Evolutionary conservation across 306 rosid species (phyloP).

Genomic region (Quercus ilex): DNA sequence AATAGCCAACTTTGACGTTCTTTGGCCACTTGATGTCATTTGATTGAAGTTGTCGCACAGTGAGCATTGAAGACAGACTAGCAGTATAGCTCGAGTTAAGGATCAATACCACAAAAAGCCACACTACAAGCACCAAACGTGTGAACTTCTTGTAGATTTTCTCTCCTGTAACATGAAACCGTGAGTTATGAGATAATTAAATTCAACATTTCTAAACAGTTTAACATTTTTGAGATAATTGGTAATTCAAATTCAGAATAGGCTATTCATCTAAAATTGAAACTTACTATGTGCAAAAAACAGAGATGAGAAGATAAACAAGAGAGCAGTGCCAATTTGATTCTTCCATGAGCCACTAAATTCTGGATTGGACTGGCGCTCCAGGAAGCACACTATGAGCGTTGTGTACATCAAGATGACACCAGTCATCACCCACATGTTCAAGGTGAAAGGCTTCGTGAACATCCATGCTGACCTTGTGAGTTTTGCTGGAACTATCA

Average conservation of each 20-base stretch:
- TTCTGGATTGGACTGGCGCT: too few species aligned
- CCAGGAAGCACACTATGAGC: slow-evolving; percentile 49
- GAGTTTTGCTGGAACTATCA: slow-evolving; percentile 43
- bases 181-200: neutral
- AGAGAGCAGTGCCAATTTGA: slow-evolving; percentile 35
- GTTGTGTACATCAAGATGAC: slow-evolving; percentile 47
- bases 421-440: slow-evolving; percentile 51
- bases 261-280: neutral
- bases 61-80: slow-evolving; percentile 59
- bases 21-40: slow-evolving; percentile 34
- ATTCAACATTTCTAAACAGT: too few species aligned
- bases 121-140: slow-evolving; percentile 42
- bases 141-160: slow-evolving; percentile 41
- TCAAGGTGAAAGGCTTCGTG: slow-evolving; percentile 62
- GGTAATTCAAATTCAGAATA: too few species aligned
- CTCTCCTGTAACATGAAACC: slow-evolving; percentile 37
- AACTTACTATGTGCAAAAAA: slow-evolving; percentile 73
- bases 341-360: too few species aligned
- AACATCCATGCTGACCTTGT: slow-evolving; percentile 51
- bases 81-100: slow-evolving; percentile 26
- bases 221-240: too few species aligned
- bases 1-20: slow-evolving; percentile 43
- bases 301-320: slow-evolving; percentile 63
- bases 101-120: slow-evolving; percentile 56
- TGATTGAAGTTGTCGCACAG: slow-evolving; percentile 38